phyloP scores from a whole-genome alignment of 345 rosid genomes.

The Orychophragmus violaceus region DNA sequence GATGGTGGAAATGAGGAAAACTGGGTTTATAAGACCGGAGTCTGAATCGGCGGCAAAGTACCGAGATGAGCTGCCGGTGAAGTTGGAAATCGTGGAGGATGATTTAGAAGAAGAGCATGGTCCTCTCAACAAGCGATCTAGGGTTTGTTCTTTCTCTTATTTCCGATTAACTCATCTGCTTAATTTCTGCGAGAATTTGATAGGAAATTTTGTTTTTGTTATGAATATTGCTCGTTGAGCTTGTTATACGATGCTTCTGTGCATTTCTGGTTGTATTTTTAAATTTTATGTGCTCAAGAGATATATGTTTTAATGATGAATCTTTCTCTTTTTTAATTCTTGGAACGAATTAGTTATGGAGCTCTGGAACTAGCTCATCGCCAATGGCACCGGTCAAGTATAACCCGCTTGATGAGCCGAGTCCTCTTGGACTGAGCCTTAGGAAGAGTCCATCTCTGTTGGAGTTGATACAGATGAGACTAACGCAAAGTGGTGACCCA shows the following conservation, averaged over 20 bases:
- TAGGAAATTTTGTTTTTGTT: not conserved
- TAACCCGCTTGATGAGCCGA: slow-evolving; percentile 93
- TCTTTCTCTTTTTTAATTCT: no score
- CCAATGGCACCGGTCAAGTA: slow-evolving; percentile 51
- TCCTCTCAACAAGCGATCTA: slow-evolving; percentile 70
- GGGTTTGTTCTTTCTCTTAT: slow-evolving; percentile 37
- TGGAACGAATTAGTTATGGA: slow-evolving; percentile 42
- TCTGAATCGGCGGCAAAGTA: slow-evolving; percentile 36
- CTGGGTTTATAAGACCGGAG: slow-evolving; percentile 48
- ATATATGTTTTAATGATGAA: not conserved
- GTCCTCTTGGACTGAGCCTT: slow-evolving; percentile 84
- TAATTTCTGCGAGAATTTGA: not conserved
- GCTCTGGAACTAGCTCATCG: slow-evolving; percentile 50
- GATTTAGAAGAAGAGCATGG: slow-evolving; percentile 60
- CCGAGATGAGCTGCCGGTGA: slow-evolving; percentile 60
- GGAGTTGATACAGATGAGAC: slow-evolving; percentile 90
- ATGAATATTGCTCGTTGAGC: not conserved
- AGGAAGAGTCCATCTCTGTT: slow-evolving; percentile 93
- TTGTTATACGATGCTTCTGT: not conserved
- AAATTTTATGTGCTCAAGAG: not conserved
- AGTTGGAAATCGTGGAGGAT: slow-evolving; percentile 76
- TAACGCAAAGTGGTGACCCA: slow-evolving; percentile 53
- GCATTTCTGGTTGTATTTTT: not conserved
- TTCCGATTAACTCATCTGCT: slow-evolving; percentile 27
- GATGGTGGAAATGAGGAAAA: slow-evolving; percentile 83